Evolutionary conservation across 2,329 filamentous ascomycete genomes (phyloP).

Genomic region (Penicillium sp.): DNA sequence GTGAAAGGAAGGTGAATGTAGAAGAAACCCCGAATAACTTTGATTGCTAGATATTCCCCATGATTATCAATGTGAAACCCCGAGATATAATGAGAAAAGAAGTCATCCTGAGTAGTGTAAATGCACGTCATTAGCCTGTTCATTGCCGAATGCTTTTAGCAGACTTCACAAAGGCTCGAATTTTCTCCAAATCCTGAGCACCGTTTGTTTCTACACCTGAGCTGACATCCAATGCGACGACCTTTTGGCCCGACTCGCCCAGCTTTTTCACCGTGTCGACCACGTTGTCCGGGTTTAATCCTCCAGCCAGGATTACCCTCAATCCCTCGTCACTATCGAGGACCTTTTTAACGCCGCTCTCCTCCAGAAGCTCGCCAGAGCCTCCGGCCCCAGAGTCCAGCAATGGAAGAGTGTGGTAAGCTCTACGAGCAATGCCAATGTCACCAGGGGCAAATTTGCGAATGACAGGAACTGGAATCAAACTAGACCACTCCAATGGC

Average conservation of each 20-base stretch:
- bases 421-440: constrained; percentile 68
- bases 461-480: constrained; percentile 92
- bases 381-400: constrained; percentile 84
- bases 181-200: constrained; percentile 76
- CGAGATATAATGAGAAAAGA: not conserved
- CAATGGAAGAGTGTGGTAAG: constrained; percentile 79
- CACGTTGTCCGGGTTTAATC: constrained; percentile 78
- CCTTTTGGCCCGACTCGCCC: constrained; percentile 59
- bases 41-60: not conserved
- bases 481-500: constrained; percentile 82
- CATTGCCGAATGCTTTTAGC: constrained; percentile 57
- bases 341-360: constrained; percentile 65
- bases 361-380: constrained; percentile 75
- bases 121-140: constrained; percentile 6
- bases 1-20: not conserved
- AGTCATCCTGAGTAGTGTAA: constrained; percentile 4
- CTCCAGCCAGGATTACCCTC: constrained; percentile 78
- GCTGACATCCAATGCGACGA: constrained; percentile 87
- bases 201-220: constrained; percentile 88
- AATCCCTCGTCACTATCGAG: constrained; percentile 70
- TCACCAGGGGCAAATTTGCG: constrained; percentile 78
- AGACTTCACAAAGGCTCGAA: constrained; percentile 73
- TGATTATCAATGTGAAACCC: not conserved
- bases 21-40: not conserved
- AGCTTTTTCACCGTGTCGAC: constrained; percentile 62